Evolutionary conservation across 129 eudicot genomes (phyloP).

Genomic region (Tagetes erecta): DNA sequence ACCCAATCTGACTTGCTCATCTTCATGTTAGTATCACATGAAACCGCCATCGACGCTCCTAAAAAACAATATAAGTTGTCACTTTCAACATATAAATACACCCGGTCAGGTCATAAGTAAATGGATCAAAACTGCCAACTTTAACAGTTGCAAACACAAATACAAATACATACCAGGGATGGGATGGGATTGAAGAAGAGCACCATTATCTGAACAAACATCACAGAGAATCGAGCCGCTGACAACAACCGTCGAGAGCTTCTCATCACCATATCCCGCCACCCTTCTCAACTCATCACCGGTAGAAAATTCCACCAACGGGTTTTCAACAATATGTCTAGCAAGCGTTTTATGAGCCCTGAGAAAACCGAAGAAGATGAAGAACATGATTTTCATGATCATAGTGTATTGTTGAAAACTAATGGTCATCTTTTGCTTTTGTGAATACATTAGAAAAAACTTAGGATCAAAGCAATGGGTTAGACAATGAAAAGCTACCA

Average conservation of each 20-base stretch:
- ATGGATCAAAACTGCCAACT: neutral
- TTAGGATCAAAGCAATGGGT: slow-evolving; percentile 47
- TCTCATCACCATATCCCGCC: slow-evolving; percentile 84
- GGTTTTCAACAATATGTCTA: slow-evolving; percentile 13
- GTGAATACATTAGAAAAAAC: slow-evolving; percentile 24
- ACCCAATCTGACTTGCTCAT: slow-evolving; percentile 45
- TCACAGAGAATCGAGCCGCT: slow-evolving; percentile 56
- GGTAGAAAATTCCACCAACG: slow-evolving; percentile 38
- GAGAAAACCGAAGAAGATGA: slow-evolving; percentile 30
- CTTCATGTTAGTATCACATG: slow-evolving; percentile 47
- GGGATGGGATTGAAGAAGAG: slow-evolving; percentile 41
- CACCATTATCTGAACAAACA: slow-evolving; percentile 23
- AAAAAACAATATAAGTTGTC: too few relatives aligned
- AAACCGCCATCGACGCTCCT: slow-evolving; percentile 67
- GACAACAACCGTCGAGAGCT: slow-evolving; percentile 72
- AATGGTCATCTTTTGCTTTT: slow-evolving; percentile 37
- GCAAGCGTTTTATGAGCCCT: slow-evolving; percentile 15
- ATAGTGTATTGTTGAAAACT: slow-evolving; percentile 25
- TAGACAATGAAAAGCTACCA: slow-evolving; percentile 66
- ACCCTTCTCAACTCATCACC: slow-evolving; percentile 43
- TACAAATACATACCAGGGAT: slow-evolving; percentile 44
- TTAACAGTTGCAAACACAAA: neutral
- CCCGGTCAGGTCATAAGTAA: neutral
- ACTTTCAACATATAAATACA: neutral
- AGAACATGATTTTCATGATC: slow-evolving; percentile 29